A percentile compares a stretch with the other conserved stretches of the same genome.
Evolutionary conservation across 2,329 filamentous ascomycete genomes (phyloP).

Genomic region (Fusarium foetens): DNA sequence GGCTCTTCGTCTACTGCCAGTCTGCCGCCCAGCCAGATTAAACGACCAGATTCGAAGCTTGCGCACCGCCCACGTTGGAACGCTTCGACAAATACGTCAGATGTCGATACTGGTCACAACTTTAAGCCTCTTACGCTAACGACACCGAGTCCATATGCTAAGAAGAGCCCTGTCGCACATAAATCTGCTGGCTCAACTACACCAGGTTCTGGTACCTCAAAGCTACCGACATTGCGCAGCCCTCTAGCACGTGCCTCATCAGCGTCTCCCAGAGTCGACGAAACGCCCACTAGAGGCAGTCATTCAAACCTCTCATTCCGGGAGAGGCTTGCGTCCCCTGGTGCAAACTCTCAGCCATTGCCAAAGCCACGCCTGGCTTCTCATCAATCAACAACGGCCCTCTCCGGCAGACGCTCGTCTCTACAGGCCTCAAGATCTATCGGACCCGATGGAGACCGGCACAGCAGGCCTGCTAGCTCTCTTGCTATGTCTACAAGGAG

Average conservation of each 20-base stretch:
- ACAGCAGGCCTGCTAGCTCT: constrained; percentile 66
- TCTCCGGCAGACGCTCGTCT: constrained; percentile 63
- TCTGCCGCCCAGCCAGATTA: constrained; percentile 51
- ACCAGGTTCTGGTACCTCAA: constrained; percentile 56
- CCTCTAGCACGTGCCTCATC: constrained; percentile 59
- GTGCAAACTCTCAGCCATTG: constrained; percentile 59
- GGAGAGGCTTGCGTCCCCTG: constrained; percentile 62
- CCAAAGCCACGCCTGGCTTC: constrained; percentile 57
- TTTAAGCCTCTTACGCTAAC: constrained; percentile 71
- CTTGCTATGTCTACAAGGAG: constrained; percentile 61
- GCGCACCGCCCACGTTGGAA: constrained; percentile 79
- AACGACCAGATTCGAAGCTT: constrained; percentile 58
- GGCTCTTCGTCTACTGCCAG: constrained; percentile 61
- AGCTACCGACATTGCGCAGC: constrained; percentile 61
- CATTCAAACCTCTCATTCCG: constrained; percentile 63
- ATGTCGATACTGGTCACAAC: constrained; percentile 74
- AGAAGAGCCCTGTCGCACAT: constrained; percentile 53
- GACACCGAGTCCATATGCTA: constrained; percentile 67
- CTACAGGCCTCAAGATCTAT: constrained; percentile 59
- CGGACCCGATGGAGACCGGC: constrained; percentile 44
- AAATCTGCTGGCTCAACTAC: constrained; percentile 57
- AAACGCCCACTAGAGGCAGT: constrained; percentile 57
- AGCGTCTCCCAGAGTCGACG: constrained; percentile 58
- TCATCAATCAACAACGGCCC: constrained; percentile 57
- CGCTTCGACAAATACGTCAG: constrained; percentile 69